Conservation (phyloP, 345 rosid genomes). For the Citropsis articulata region DNA sequence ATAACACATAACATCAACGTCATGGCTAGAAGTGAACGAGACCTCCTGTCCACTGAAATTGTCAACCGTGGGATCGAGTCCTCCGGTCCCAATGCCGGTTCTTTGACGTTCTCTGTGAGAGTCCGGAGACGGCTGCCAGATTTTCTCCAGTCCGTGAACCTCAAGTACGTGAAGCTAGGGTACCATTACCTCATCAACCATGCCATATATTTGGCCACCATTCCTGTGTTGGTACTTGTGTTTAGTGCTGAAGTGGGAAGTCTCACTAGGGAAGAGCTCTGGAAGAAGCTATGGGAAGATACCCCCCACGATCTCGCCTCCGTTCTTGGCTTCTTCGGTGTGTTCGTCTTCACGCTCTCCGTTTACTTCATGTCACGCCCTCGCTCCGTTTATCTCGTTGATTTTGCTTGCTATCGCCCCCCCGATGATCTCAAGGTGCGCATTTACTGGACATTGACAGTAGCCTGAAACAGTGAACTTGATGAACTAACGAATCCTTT, state of each 20-base stretch:
- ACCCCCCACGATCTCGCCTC: slow-evolving; percentile 72
- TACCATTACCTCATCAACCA: slow-evolving; percentile 94
- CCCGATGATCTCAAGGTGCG: slow-evolving; percentile 77
- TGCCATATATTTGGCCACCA: slow-evolving; percentile 86
- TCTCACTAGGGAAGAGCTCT: slow-evolving; percentile 77
- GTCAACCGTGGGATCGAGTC: slow-evolving; percentile 89
- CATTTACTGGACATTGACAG: not conserved
- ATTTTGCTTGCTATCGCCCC: slow-evolving; percentile 80
- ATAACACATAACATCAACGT: not conserved
- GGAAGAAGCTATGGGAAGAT: slow-evolving; percentile 83
- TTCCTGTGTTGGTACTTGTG: slow-evolving; percentile 72
- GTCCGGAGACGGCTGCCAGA: slow-evolving; percentile 91
- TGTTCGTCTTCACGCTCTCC: slow-evolving; percentile 66
- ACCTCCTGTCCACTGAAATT: slow-evolving; percentile 85
- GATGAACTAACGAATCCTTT: too few species aligned
- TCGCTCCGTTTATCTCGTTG: slow-evolving; percentile 76
- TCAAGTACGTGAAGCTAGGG: slow-evolving; percentile 91
- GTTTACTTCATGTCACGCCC: slow-evolving; percentile 87
- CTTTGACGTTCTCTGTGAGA: slow-evolving; percentile 80
- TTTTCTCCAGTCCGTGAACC: slow-evolving; percentile 90
- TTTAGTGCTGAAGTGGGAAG: slow-evolving; percentile 89
- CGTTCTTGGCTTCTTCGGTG: slow-evolving; percentile 55
- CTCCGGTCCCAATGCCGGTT: slow-evolving; percentile 87
- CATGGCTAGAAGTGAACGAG: slow-evolving; percentile 59
- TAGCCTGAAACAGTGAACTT: too few species aligned